Conservation (phyloP, 139 green algal species). For the Trebouxia sp. region DNA sequence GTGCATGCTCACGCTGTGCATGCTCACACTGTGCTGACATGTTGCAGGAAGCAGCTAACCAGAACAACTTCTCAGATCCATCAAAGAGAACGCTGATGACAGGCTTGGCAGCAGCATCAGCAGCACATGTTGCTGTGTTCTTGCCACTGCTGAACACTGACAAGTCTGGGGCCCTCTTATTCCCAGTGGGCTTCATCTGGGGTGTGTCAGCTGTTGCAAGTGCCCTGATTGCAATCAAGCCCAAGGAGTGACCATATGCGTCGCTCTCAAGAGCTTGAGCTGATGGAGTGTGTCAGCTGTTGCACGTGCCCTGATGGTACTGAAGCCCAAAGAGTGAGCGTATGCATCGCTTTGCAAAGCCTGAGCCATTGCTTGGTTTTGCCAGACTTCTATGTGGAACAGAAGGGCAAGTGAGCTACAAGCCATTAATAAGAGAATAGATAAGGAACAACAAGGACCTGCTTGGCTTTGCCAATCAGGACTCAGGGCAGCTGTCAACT, state of each 20-base stretch:
- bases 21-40: no score
- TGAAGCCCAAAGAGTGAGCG: conserved; percentile 33
- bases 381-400: no score
- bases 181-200: conserved; percentile 21
- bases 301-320: conserved; percentile 25
- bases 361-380: no score
- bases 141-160: conserved; percentile 20
- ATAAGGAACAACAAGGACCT: no score
- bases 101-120: conserved; percentile 15
- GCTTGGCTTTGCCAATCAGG: no score
- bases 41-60: conserved; percentile 29
- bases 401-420: no score
- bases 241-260: conserved; percentile 10
- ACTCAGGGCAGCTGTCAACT: no score
- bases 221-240: conserved; percentile 34
- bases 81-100: conserved; percentile 31
- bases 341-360: background rate
- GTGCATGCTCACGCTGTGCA: no score
- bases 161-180: background rate
- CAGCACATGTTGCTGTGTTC: conserved; percentile 11
- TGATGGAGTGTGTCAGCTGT: conserved; percentile 28
- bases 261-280: background rate
- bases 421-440: no score
- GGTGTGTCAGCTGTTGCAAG: conserved; percentile 25
- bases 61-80: conserved; percentile 36